Evolutionary conservation across 73 alveolate genomes (phyloP).

Genomic region (Paramecium caudatum): DNA sequence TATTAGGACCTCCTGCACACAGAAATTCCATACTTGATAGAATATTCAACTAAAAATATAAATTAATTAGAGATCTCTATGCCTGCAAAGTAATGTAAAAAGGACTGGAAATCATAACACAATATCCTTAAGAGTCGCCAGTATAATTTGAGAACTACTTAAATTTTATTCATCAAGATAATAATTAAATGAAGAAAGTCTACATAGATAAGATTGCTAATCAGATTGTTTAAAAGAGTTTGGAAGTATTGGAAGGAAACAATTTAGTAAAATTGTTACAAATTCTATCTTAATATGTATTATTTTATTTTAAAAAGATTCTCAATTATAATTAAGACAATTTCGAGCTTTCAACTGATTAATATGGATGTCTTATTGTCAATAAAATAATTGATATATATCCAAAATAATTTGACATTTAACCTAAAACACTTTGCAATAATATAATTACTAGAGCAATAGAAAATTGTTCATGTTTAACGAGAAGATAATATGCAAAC

Average conservation of each 20-base stretch:
- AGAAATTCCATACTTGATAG: slow-evolving; percentile 58
- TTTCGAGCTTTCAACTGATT: slow-evolving; percentile 70
- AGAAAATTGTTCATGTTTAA: slow-evolving; percentile 63
- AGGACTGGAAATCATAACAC: slow-evolving; percentile 50
- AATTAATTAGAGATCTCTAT: slow-evolving; percentile 55
- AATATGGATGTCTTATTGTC: slow-evolving; percentile 73
- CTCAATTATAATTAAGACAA: slow-evolving; percentile 37
- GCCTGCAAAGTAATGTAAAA: slow-evolving; percentile 69
- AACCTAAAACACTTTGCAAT: slow-evolving; percentile 15
- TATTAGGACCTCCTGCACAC: slow-evolving; percentile 58
- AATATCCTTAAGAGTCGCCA: slow-evolving; percentile 14
- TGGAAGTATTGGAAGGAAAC: slow-evolving; percentile 69
- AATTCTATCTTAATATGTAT: slow-evolving; percentile 48
- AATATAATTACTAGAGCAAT: slow-evolving; percentile 68
- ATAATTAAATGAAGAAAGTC: slow-evolving; percentile 3
- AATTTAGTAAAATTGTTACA: slow-evolving; percentile 25
- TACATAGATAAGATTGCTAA: slow-evolving; percentile 64
- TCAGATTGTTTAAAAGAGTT: slow-evolving; percentile 61
- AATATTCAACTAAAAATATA: slow-evolving; percentile 19
- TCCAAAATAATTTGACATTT: slow-evolving; percentile 8
- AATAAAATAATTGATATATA: slow-evolving; percentile 71
- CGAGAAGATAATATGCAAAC: slow-evolving; percentile 75
- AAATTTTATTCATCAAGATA: slow-evolving; percentile 16
- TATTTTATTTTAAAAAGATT: not conserved
- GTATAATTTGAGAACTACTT: slow-evolving; percentile 47